Base-by-base conservation (phyloP, 2,329 filamentous ascomycete genomes). In the Geosmithia flava region DNA sequence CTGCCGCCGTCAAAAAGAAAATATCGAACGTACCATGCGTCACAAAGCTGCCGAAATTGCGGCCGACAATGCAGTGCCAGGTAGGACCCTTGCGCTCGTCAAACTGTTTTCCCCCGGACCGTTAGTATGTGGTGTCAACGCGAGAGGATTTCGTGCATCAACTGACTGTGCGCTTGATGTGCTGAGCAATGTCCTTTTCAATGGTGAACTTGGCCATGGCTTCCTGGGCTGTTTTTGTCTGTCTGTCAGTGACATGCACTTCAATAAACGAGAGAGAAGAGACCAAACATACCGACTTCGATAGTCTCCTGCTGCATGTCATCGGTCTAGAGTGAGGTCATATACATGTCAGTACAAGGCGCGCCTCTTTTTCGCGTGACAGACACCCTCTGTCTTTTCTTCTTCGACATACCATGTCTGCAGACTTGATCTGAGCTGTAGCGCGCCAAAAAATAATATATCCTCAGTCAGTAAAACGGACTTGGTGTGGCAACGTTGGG, bases 21-120 rank as follows among this genome's bases (percentile, higher is more conserved):
- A 37, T n/a, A n/a, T n/a, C n/a, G n/a, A 33, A 7, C 78, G 52
- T 78, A 95, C 90, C 90, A 62, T 98, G 93, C 41, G 93, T 98
- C 47, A 98, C 93, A 59, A 97, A 98, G 70, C 91, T 97, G 58
- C 93, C 93, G 71, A 98, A 98, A 76, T 98, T 97, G 57, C 93
- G 80, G 53, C 93, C 93, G 33, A 98, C 93, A 57, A 98, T 96
- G 70, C 93, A 98, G 70, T 98, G 93, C 93, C 91, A 98, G 65
- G 93, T 98, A 53, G 91, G 90, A 37, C 93, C 93, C 73, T 96
- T 96, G 64, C 90, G 85, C 61, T 87, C 86, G 66, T 98, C 93
- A 61, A 98, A 97, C 91, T 97, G 17, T 39, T 42, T 27, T 15
- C 17, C 15, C 16, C 8, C 27, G 27, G 20, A 19, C n/a, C 39